These are phyloP conservation scores for Parachlorella kessleri DNA, from an alignment of 139 green algal genomes.

Conservation along the genomic window DNA sequence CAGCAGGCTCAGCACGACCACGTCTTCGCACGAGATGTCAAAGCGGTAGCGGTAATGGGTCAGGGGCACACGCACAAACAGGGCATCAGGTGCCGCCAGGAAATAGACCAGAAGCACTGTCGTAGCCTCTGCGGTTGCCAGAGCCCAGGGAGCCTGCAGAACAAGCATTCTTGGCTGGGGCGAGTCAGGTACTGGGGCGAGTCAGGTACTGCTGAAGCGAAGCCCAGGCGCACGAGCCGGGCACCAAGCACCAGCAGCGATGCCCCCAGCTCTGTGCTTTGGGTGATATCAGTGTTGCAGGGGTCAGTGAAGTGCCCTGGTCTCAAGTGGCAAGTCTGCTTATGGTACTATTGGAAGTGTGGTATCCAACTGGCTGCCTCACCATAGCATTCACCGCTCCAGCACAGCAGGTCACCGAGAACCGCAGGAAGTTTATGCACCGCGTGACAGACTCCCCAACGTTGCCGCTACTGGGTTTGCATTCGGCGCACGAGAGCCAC, in stretches of 20 bases:
- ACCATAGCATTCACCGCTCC: conserved; percentile 7
- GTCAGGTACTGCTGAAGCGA: background rate
- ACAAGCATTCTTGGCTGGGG: background rate
- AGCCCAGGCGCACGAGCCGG: background rate
- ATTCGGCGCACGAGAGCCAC: background rate
- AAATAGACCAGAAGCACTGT: conserved; percentile 8
- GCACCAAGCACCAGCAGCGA: background rate
- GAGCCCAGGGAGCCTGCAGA: background rate
- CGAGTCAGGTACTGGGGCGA: background rate
- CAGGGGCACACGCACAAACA: background rate
- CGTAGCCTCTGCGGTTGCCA: conserved; percentile 17
- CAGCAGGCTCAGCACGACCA: conserved; percentile 24
- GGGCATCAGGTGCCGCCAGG: background rate
- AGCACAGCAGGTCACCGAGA: background rate
- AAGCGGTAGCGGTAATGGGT: conserved; percentile 10
- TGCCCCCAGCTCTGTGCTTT: background rate
- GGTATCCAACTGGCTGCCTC: background rate
- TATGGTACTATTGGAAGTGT: background rate
- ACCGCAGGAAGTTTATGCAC: background rate
- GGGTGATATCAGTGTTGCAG: background rate
- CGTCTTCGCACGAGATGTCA: conserved; percentile 4
- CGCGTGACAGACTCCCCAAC: background rate
- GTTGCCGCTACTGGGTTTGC: background rate
- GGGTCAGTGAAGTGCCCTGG: background rate
- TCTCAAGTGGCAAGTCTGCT: background rate